These are phyloP conservation scores for Colletotrichum orbiculare DNA, from an alignment of 2,329 filamentous ascomycete species.

Conservation along the genomic window DNA sequence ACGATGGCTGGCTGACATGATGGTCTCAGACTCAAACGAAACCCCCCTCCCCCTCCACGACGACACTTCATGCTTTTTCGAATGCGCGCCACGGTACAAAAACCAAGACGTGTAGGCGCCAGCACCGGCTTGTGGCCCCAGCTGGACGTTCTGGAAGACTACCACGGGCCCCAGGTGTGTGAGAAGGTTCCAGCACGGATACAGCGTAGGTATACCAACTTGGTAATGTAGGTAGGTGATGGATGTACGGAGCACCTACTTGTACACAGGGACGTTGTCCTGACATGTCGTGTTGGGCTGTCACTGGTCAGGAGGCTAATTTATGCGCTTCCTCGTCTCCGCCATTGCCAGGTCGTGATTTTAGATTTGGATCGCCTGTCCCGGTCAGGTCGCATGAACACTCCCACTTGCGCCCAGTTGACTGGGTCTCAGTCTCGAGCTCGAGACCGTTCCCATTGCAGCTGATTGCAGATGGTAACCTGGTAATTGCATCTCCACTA, in stretches of 20 bases:
- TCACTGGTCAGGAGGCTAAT: conserved; percentile 24
- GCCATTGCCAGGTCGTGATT: conserved; percentile 11
- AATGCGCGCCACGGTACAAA: neutral
- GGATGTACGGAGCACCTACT: no score
- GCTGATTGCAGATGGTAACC: conserved; percentile 36
- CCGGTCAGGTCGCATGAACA: conserved; percentile 36
- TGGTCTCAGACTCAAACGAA: conserved; percentile 29
- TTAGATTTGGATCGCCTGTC: conserved; percentile 38
- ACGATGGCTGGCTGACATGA: conserved; percentile 20
- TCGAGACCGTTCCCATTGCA: conserved; percentile 31
- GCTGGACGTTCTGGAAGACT: neutral
- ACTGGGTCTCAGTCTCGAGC: conserved; percentile 34
- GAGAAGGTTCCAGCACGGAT: no score
- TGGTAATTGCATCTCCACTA: conserved; percentile 36
- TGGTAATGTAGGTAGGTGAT: no score
- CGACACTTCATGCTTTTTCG: conserved; percentile 18
- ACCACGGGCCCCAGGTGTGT: conserved; percentile 7
- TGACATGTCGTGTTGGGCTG: no score
- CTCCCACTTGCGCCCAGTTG: conserved; percentile 29
- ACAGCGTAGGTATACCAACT: no score
- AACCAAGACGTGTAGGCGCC: neutral
- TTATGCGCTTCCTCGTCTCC: conserved; percentile 17
- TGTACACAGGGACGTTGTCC: no score
- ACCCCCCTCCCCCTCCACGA: conserved; percentile 15
- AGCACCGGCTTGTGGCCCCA: neutral